Percentiles rank a stretch among this genome's conserved stretches.
These are phyloP conservation scores for Crithidia mellificae DNA, from an alignment of 208 protist genomes.

Conservation along the genomic window DNA sequence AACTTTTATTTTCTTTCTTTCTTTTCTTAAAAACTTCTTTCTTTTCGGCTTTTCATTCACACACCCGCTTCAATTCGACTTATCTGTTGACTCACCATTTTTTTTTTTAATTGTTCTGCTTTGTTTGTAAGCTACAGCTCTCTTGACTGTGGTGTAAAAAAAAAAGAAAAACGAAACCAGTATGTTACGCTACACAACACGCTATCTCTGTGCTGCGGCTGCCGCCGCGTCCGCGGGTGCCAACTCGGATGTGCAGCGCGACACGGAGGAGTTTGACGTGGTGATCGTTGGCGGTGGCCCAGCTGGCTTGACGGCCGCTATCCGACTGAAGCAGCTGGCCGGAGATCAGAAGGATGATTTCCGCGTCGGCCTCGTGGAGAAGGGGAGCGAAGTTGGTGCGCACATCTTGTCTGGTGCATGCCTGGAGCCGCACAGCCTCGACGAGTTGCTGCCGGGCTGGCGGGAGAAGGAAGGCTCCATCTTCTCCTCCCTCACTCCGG, in stretches of 20 bases:
- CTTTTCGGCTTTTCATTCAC: no score
- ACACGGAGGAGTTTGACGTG: constrained; percentile 96
- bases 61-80: not conserved
- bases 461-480: constrained; percentile 64
- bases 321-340: constrained; percentile 94
- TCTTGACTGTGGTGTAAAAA: no score
- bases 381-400: constrained; percentile 94
- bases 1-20: constrained; percentile 14
- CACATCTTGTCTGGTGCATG: constrained; percentile 98
- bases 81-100: not conserved
- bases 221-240: constrained; percentile 12
- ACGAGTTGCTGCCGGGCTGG: constrained; percentile 97
- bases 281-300: constrained; percentile 96
- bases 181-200: constrained; percentile 55
- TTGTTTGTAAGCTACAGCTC: no score
- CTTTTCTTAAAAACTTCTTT: constrained; percentile 1
- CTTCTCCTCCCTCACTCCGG: constrained; percentile 74
- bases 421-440: constrained; percentile 93
- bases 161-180: constrained; percentile 6
- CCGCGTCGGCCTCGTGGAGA: constrained; percentile 95
- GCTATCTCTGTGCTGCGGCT: constrained; percentile 39
- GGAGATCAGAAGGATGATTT: constrained; percentile 79
- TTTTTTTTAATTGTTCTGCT: constrained; percentile 2
- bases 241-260: constrained; percentile 53
- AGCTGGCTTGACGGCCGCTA: constrained; percentile 94